phyloP scores from a whole-genome alignment of 2,329 filamentous ascomycete species.

The Beauveria sp. region DNA sequence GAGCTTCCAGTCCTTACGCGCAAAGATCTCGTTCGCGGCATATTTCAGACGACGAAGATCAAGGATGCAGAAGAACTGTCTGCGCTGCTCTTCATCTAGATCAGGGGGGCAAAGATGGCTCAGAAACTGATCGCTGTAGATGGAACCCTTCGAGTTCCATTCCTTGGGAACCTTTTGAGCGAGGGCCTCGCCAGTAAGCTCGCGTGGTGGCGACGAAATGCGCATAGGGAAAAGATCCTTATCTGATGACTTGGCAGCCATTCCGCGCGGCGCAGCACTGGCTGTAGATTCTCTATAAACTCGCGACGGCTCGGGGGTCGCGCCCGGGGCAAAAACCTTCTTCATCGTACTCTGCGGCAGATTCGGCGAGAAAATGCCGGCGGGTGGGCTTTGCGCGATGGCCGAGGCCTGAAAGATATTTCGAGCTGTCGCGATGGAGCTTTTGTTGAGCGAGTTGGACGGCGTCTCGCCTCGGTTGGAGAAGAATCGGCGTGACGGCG shows the following conservation, averaged over 20 bases:
- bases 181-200: constrained; percentile 47
- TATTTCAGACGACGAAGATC: constrained; percentile 55
- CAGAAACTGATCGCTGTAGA: constrained; percentile 54
- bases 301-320: constrained; percentile 36
- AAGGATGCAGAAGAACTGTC: constrained; percentile 56
- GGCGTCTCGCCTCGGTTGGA: constrained; percentile 27
- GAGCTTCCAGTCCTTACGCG: constrained; percentile 54
- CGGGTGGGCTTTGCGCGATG: constrained; percentile 25
- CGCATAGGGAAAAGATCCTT: constrained; percentile 51
- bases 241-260: constrained; percentile 40
- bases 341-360: constrained; percentile 37
- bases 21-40: constrained; percentile 52
- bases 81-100: constrained; percentile 50
- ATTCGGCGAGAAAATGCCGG: constrained; percentile 36
- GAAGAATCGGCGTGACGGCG: constrained; percentile 29
- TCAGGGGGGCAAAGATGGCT: constrained; percentile 48
- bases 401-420: constrained; percentile 36
- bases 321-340: constrained; percentile 38
- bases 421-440: constrained; percentile 27
- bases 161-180: constrained; percentile 46
- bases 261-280: constrained; percentile 40
- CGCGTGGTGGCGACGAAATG: constrained; percentile 48
- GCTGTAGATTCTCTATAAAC: constrained; percentile 37
- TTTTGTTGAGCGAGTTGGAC: constrained; percentile 28
- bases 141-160: constrained; percentile 42